A percentile compares a stretch with the other conserved stretches of the same genome.
These are phyloP conservation scores for Dendrobium nobile DNA, from an alignment of 106 monocot species.

Conservation along the genomic window DNA sequence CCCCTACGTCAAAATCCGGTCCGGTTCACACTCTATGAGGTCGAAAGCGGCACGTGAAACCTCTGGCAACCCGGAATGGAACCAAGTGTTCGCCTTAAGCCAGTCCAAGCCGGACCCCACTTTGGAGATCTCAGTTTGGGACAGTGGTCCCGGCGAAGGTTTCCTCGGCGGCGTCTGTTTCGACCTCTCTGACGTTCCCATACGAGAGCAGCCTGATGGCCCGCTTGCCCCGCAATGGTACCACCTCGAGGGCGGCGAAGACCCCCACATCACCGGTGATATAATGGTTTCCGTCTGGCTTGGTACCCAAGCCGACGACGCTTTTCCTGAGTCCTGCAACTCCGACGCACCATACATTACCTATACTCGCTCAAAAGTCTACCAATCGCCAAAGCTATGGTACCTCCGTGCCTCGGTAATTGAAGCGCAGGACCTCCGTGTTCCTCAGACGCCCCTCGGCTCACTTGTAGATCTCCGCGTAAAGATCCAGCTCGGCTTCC, in stretches of 20 bases:
- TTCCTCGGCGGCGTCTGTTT: conserved; percentile 98
- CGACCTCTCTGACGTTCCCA: conserved; percentile 85
- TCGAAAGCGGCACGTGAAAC: conserved; percentile 37
- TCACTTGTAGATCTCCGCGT: conserved; percentile 50
- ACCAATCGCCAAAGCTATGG: conserved; percentile 99
- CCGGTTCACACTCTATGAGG: conserved; percentile 42
- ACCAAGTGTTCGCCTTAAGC: conserved; percentile 70
- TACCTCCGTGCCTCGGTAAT: conserved; percentile 80
- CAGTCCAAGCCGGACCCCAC: conserved; percentile 55
- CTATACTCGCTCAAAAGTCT: conserved; percentile 90
- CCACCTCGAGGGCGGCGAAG: conserved; percentile 71
- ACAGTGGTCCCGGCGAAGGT: conserved; percentile 29
- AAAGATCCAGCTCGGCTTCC: conserved; percentile 84
- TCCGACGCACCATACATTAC: conserved; percentile 66
- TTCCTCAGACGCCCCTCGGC: conserved; percentile 22
- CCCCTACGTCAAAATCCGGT: conserved; percentile 63
- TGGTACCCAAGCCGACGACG: conserved; percentile 90
- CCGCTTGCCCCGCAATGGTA: conserved; percentile 97
- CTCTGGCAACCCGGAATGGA: conserved; percentile 69
- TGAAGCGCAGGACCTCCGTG: conserved; percentile 79
- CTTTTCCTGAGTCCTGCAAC: conserved; percentile 82
- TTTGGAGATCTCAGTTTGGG: conserved; percentile 74
- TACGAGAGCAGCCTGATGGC: conserved; percentile 83
- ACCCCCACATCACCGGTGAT: conserved; percentile 50
- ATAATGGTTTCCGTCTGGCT: conserved; percentile 97